Percentiles rank a stretch among this genome's conserved stretches.
phyloP scores from a whole-genome alignment of 164 flowering plant genomes.

The Aristolochia californica region DNA sequence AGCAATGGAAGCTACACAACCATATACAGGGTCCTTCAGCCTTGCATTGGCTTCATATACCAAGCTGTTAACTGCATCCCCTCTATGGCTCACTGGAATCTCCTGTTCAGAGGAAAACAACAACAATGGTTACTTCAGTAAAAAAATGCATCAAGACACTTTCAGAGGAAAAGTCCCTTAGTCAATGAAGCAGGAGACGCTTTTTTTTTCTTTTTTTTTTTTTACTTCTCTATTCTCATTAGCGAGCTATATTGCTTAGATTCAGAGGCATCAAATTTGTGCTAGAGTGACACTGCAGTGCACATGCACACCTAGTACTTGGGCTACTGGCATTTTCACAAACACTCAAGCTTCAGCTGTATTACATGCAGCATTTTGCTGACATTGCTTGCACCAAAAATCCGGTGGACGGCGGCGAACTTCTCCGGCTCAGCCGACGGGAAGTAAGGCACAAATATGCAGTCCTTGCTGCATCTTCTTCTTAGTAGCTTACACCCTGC shows the following conservation, averaged over 20 bases:
- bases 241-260: no score
- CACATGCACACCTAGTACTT: no score
- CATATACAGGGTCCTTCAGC: constrained; percentile 55
- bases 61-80: constrained; percentile 52
- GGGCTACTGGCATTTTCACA: no score
- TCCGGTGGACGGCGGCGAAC: constrained; percentile 74
- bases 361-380: constrained; percentile 80
- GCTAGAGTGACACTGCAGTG: no score
- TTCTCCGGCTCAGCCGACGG: constrained; percentile 53
- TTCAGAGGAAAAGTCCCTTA: no score
- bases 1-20: constrained; percentile 72
- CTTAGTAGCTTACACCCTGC: constrained; percentile 1
- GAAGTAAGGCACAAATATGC: constrained; percentile 14
- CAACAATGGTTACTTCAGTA: no score
- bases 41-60: constrained; percentile 55
- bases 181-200: no score
- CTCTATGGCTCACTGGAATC: constrained; percentile 40
- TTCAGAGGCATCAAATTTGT: no score
- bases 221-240: no score
- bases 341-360: no score
- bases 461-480: constrained; percentile 7
- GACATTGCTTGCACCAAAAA: constrained; percentile 80
- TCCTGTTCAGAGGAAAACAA: constrained; percentile 20
- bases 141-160: no score
- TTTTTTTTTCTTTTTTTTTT: no score